Evolutionary conservation across 768 basidiomycete species (phyloP).

Genomic region (Mycena vulgaris): DNA sequence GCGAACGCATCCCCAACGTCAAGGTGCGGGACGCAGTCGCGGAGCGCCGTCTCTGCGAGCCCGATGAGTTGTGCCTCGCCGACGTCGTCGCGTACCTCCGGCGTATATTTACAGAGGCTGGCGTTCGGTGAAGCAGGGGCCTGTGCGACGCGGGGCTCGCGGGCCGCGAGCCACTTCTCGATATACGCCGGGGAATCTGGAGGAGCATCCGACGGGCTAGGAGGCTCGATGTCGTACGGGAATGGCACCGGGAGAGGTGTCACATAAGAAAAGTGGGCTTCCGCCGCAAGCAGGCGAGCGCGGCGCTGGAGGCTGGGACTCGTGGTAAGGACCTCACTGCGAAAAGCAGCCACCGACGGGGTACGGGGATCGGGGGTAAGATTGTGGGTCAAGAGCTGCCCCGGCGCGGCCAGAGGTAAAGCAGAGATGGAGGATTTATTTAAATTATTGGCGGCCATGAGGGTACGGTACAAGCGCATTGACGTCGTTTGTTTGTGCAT

Average conservation of each 20-base stretch:
- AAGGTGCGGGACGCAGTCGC: conserved; percentile 87
- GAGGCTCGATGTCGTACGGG: conserved; percentile 81
- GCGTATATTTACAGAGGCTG: conserved; percentile 64
- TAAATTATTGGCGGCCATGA: conserved; percentile 31
- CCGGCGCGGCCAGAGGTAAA: conserved; percentile 35
- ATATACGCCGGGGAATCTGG: conserved; percentile 69
- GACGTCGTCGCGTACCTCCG: conserved; percentile 65
- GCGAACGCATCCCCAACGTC: conserved; percentile 90
- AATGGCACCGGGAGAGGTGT: conserved; percentile 88
- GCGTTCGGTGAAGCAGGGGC: conserved; percentile 43
- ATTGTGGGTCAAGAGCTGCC: conserved; percentile 60
- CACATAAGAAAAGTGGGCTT: conserved; percentile 85
- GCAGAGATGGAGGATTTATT: conserved; percentile 31
- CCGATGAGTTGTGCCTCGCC: conserved; percentile 73
- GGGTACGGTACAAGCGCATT: conserved; percentile 26
- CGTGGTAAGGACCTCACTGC: conserved; percentile 61
- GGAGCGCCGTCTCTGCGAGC: conserved; percentile 75
- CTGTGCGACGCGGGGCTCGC: conserved; percentile 67
- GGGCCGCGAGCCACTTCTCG: conserved; percentile 81
- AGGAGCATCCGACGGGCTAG: conserved; percentile 59
- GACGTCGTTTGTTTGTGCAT: conserved; percentile 2
- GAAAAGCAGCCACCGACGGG: conserved; percentile 67
- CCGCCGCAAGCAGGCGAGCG: conserved; percentile 68
- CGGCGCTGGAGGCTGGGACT: conserved; percentile 81
- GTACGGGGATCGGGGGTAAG: conserved; percentile 74